Percentiles rank a stretch among this genome's conserved stretches.
Evolutionary conservation across 257 asterid species (phyloP).

Genomic region (Nicotiana tomentosiformis): DNA sequence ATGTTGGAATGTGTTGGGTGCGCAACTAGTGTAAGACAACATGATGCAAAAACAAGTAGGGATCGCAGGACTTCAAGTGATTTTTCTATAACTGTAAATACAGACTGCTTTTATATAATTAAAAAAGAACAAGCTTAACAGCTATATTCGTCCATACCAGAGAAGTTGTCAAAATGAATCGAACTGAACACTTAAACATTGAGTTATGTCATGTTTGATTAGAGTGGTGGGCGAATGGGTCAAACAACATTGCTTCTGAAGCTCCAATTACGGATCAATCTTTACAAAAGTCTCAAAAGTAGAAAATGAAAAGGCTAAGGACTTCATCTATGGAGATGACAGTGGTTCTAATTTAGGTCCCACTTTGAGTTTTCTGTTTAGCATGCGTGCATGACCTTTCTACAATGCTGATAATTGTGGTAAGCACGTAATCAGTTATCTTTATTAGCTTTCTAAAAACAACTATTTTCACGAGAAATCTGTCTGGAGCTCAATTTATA

Average conservation of each 20-base stretch:
- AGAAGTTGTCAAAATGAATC: neutral
- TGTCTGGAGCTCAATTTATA: neutral
- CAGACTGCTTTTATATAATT: neutral
- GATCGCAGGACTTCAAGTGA: neutral
- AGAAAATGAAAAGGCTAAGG: neutral
- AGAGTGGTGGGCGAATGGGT: neutral
- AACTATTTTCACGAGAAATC: neutral
- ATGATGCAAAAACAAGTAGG: neutral
- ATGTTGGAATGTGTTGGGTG: neutral
- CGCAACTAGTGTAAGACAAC: neutral
- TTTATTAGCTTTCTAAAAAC: neutral
- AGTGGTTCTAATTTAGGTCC: neutral
- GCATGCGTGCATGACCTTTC: neutral
- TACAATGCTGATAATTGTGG: neutral
- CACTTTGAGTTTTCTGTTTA: neutral
- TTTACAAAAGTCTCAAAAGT: neutral
- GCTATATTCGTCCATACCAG: neutral
- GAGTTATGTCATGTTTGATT: neutral
- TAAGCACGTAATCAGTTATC: neutral
- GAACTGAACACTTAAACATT: neutral
- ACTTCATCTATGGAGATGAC: neutral
- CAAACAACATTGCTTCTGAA: neutral
- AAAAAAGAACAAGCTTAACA: neutral
- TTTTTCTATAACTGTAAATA: neutral
- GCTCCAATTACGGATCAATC: neutral